Evolutionary conservation across 129 eudicot species (phyloP).

Genomic region (Saposhnikovia divaricata): DNA sequence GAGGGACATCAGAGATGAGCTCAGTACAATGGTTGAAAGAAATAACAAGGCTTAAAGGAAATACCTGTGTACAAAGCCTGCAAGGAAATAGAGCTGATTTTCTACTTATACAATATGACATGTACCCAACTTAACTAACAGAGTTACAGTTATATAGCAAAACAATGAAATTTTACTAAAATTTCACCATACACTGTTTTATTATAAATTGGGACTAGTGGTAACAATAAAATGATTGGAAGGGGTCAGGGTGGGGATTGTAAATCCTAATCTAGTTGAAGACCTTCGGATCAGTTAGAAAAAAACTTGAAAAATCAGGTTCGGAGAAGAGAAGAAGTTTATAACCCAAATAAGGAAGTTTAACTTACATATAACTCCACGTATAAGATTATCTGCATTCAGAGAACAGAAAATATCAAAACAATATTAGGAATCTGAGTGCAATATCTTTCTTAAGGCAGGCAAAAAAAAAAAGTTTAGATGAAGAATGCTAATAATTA

Average conservation of each 20-base stretch:
- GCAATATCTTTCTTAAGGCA: background rate
- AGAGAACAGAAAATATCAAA: conserved; percentile 13
- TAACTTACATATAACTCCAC: conserved; percentile 92
- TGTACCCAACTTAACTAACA: background rate
- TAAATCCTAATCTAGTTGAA: background rate
- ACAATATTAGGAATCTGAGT: conserved; percentile 11
- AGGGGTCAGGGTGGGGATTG: background rate
- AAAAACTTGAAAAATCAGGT: background rate
- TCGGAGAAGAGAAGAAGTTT: background rate
- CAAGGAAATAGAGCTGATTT: background rate
- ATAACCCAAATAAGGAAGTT: background rate
- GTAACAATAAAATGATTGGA: background rate
- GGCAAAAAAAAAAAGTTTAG: background rate
- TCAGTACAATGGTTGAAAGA: background rate
- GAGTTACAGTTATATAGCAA: too few relatives aligned
- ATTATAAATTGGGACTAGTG: background rate
- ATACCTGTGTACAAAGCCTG: background rate
- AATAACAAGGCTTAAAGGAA: background rate
- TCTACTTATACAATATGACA: background rate
- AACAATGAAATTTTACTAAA: background rate
- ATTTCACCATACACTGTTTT: background rate
- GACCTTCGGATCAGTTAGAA: background rate
- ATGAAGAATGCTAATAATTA: background rate
- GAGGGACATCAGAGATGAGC: conserved; percentile 2
- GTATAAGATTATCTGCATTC: conserved; percentile 76